Base-by-base conservation (phyloP, 345 rosid species). In the Angophora floribunda region DNA sequence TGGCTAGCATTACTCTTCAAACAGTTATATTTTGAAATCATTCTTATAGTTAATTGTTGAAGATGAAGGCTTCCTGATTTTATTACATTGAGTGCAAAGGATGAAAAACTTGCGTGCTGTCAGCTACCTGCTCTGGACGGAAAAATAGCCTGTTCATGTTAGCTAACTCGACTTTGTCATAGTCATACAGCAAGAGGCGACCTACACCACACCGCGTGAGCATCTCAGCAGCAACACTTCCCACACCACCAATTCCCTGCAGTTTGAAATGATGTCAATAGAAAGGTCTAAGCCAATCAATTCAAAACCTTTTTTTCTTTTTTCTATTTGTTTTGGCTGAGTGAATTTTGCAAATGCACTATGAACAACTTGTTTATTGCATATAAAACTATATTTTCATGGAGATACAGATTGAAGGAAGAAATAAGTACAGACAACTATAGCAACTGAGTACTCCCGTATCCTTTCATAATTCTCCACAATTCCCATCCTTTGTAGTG, bases 191-290 rank as follows among this genome's bases (percentile, higher is more conserved):
- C 92, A 97, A 92, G 89, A 97, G 97, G 86, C 98, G 97, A 88
- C 99, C 99, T 67, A 96, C 94, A 87, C 99, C 99, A 93, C 99
- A 97, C 91, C 99, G 92, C 53, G 98, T 97, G 91, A 97, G 92
- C 99, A 97, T 97, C 92, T 97, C 99, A 91, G 99, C 99, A 7
- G 99, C 99, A 91, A 97, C 99, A 92, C 99, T 96, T 70, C 99
- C 99, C 87, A 96, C 98, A 85, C 99, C 99, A 89, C 99, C 99
- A 90, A 97, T 91, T 49, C 99, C 99, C 99, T 96, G 91, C 47
- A 75, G 90, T 55, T 24, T 86, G 86, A 91, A 70, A 86, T 85
- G 52, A 89, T 51, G 53, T 79, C 22, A 86, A 87, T 51, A 52
- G 32, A 8, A 88, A 89, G 28, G 6, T 36, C 45, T 17, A 87